Evolutionary conservation across 257 asterid species (phyloP).

Genomic region (Catharanthus roseus): DNA sequence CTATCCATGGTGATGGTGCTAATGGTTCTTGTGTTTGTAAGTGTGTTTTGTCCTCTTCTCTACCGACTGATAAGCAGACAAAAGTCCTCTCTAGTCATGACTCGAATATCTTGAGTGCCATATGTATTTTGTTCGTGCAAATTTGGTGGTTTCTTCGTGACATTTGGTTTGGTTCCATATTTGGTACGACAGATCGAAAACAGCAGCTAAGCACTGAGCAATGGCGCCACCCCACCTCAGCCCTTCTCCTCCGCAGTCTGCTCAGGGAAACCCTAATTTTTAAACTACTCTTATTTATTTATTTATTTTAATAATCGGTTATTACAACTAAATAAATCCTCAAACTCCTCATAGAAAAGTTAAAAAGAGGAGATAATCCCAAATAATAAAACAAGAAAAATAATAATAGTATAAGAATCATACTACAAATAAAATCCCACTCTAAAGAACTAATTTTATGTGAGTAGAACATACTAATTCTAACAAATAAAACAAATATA

Average conservation of each 20-base stretch:
- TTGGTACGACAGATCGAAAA: background rate
- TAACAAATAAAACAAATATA: too few species aligned
- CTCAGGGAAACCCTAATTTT: background rate
- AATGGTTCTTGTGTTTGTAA: background rate
- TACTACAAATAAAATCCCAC: too few species aligned
- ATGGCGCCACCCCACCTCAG: background rate
- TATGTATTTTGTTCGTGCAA: background rate
- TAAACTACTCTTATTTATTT: too few species aligned
- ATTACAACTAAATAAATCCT: too few species aligned
- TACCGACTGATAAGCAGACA: conserved; percentile 3
- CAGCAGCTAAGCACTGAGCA: background rate
- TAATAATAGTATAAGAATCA: too few species aligned
- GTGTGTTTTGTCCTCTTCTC: conserved; percentile 5
- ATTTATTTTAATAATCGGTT: too few species aligned
- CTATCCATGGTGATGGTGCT: background rate
- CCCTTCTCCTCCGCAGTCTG: background rate
- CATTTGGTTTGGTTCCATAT: background rate
- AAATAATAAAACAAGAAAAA: too few species aligned
- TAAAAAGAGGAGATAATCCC: too few species aligned
- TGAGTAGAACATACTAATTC: too few species aligned
- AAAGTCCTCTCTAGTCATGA: background rate
- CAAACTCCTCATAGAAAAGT: too few species aligned
- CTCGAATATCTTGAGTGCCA: background rate
- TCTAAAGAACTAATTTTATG: too few species aligned
- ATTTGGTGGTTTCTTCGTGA: too few species aligned